These are phyloP conservation scores for Phytophthora syringae DNA, from an alignment of 352 stramenopile species.

Conservation along the genomic window DNA sequence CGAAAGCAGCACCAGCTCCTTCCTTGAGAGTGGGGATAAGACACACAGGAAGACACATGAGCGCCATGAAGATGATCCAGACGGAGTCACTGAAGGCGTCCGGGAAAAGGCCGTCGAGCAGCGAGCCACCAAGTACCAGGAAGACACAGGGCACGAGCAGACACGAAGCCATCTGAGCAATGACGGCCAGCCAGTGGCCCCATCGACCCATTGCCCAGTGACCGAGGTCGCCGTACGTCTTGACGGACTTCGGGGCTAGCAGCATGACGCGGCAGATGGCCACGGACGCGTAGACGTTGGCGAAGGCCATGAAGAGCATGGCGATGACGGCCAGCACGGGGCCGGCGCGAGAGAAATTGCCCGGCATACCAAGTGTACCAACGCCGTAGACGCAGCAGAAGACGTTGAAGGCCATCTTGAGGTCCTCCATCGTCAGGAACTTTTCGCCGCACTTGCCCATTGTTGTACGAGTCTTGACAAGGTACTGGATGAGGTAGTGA, in stretches of 20 bases:
- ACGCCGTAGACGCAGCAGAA: too few relatives aligned
- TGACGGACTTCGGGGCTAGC: conserved; percentile 47
- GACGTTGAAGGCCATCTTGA: too few relatives aligned
- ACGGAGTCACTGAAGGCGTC: conserved; percentile 43
- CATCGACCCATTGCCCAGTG: conserved; percentile 49
- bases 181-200: conserved; percentile 51
- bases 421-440: conserved; percentile 55
- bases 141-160: conserved; percentile 58
- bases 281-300: too few relatives aligned
- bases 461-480: too few relatives aligned
- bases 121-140: conserved; percentile 55
- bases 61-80: too few relatives aligned
- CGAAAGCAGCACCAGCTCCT: too few relatives aligned
- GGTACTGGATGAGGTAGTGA: neutral
- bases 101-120: conserved; percentile 55
- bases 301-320: too few relatives aligned
- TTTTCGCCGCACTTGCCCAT: conserved; percentile 29
- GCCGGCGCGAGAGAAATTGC: too few relatives aligned
- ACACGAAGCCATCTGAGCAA: conserved; percentile 54
- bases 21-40: too few relatives aligned
- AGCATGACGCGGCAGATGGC: conserved; percentile 57
- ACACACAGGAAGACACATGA: too few relatives aligned
- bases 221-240: conserved; percentile 61
- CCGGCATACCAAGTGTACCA: too few relatives aligned
- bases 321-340: too few relatives aligned